A percentile compares a stretch with the other conserved stretches of the same genome.
phyloP scores from a whole-genome alignment of 345 rosid species.

The Hibiscus tridactylites region DNA sequence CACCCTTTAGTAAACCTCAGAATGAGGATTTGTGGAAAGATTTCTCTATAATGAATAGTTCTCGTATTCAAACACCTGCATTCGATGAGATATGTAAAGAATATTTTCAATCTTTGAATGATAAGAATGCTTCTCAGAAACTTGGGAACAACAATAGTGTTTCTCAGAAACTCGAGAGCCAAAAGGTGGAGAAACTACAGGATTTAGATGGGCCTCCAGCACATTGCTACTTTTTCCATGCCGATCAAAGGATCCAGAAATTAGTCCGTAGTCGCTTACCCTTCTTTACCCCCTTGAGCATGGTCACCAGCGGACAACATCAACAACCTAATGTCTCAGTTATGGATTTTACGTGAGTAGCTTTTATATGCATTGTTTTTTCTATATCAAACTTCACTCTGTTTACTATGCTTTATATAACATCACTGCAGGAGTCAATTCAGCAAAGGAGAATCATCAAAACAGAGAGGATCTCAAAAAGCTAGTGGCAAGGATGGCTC shows the following conservation, averaged over 20 bases:
- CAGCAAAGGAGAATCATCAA: conserved; percentile 43
- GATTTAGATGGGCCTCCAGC: conserved; percentile 49
- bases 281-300: conserved; percentile 54
- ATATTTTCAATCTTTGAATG: conserved; percentile 50
- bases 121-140: conserved; percentile 26
- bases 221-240: conserved; percentile 66
- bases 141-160: conserved; percentile 23
- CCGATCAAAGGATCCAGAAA: conserved; percentile 55
- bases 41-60: conserved; percentile 38
- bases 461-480: conserved; percentile 24
- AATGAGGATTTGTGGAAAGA: conserved; percentile 61
- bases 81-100: conserved; percentile 75
- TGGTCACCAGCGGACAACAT: conserved; percentile 23
- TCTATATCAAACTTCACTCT: background rate
- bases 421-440: conserved; percentile 64
- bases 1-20: conserved; percentile 12
- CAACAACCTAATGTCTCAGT: conserved; percentile 29
- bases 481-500: conserved; percentile 27
- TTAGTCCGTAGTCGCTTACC: conserved; percentile 58
- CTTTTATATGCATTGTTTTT: conserved; percentile 3
- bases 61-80: conserved; percentile 59
- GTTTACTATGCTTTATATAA: background rate
- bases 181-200: conserved; percentile 26
- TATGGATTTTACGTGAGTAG: conserved; percentile 58
- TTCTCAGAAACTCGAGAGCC: conserved; percentile 20